These are phyloP conservation scores for Fusarium sacchari DNA, from an alignment of 2,329 filamentous ascomycete species.

Conservation along the genomic window DNA sequence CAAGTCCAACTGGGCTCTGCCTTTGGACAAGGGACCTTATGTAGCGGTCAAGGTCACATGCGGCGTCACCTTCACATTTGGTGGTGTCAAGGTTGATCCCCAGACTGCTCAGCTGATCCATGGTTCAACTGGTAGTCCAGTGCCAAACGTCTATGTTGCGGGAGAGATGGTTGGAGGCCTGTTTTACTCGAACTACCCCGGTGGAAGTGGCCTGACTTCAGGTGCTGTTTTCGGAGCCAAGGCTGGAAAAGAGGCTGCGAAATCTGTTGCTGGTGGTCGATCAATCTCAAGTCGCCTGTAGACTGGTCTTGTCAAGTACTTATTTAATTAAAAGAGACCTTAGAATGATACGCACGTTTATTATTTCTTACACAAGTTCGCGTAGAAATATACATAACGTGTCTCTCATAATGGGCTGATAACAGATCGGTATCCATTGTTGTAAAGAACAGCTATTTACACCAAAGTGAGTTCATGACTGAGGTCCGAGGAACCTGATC, in stretches of 20 bases:
- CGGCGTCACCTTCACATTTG: slow-evolving; percentile 11
- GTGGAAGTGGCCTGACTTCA: slow-evolving; percentile 11
- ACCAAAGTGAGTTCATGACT: neutral
- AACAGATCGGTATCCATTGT: too few relatives aligned
- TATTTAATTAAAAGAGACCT: neutral
- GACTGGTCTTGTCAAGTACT: neutral
- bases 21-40: slow-evolving; percentile 10
- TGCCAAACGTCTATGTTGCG: neutral
- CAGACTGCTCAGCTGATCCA: slow-evolving; percentile 3
- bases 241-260: slow-evolving; percentile 11
- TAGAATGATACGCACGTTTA: rapidly evolving
- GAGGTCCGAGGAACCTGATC: rapidly evolving
- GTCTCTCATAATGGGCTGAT: too few relatives aligned
- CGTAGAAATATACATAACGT: rapidly evolving
- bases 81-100: slow-evolving; percentile 10
- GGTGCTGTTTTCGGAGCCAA: slow-evolving; percentile 12
- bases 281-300: neutral
- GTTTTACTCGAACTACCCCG: slow-evolving; percentile 13
- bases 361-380: too few relatives aligned
- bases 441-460: neutral
- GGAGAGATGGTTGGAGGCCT: slow-evolving; percentile 14
- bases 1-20: slow-evolving; percentile 15
- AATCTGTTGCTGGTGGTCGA: neutral
- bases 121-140: neutral
- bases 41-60: slow-evolving; percentile 16